Conservation (phyloP, 129 eudicot species). For the Solidago caesia region DNA sequence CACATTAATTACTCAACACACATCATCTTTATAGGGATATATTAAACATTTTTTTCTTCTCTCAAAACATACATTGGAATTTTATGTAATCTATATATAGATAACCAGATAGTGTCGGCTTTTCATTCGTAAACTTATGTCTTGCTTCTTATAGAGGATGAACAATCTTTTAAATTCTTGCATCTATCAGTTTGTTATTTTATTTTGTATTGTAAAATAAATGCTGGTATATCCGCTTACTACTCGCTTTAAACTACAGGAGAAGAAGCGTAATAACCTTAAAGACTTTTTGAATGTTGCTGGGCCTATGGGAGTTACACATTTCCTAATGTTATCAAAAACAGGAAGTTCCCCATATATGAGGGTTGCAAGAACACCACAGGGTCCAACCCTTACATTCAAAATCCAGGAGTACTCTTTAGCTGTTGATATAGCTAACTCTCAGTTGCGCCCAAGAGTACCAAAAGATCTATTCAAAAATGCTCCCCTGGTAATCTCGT, state of each 20-base stretch:
- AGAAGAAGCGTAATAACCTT: slow-evolving; percentile 84
- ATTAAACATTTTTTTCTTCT: no score
- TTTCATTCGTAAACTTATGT: no score
- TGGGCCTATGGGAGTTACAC: slow-evolving; percentile 98
- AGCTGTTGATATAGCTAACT: slow-evolving; percentile 76
- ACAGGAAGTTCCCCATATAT: slow-evolving; percentile 71
- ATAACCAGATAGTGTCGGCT: no score
- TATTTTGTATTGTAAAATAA: neutral
- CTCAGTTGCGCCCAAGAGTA: slow-evolving; percentile 87
- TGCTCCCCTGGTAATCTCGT: slow-evolving; percentile 72
- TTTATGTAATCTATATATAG: no score
- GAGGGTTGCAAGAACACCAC: slow-evolving; percentile 94
- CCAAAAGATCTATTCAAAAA: slow-evolving; percentile 81
- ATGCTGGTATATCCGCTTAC: neutral
- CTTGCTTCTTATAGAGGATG: no score
- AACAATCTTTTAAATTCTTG: neutral
- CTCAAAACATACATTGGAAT: no score
- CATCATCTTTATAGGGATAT: no score
- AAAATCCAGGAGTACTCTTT: slow-evolving; percentile 81
- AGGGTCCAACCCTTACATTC: slow-evolving; percentile 92
- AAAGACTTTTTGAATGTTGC: slow-evolving; percentile 91
- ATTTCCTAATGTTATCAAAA: slow-evolving; percentile 90
- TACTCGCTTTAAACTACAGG: slow-evolving; percentile 48
- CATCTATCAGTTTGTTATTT: neutral
- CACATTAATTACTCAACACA: no score